Conservation (phyloP, 2,329 filamentous ascomycete genomes). For the Aspergillus ustus region DNA sequence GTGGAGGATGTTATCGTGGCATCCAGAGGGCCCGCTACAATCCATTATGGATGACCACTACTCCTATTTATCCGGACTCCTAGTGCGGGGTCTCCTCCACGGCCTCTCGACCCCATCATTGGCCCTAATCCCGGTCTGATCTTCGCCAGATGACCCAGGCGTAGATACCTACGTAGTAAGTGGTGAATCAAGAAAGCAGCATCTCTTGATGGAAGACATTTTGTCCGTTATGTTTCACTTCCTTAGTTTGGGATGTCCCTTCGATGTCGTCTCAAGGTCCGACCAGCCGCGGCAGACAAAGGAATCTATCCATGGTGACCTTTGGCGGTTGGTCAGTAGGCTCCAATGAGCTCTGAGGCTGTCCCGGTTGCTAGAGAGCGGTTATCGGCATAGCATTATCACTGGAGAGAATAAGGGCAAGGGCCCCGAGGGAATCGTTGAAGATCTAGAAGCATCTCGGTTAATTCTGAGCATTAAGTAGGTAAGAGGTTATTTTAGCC, state of each 20-base stretch:
- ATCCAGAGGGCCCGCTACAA: conserved; percentile 15
- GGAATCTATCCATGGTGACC: not conserved
- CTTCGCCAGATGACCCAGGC: not conserved
- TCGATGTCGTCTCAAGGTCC: not conserved
- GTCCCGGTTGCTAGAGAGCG: not conserved
- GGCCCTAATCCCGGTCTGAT: conserved; percentile 5
- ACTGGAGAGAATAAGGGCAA: not conserved
- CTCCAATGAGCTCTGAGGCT: not conserved
- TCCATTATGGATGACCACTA: not conserved
- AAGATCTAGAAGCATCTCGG: conserved; percentile 12
- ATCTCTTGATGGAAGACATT: not conserved
- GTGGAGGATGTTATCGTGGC: conserved; percentile 13
- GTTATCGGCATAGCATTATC: not conserved
- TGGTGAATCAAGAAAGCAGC: not conserved
- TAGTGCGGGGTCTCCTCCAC: conserved; percentile 12
- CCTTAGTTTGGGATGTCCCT: not conserved
- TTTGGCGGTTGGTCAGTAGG: not conserved
- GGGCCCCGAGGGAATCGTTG: not conserved
- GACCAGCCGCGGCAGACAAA: not conserved
- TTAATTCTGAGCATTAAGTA: conserved; percentile 4
- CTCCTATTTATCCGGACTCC: conserved; percentile 20
- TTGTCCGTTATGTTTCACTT: not conserved
- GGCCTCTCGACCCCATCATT: conserved; percentile 4
- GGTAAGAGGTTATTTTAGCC: conserved; percentile 20
- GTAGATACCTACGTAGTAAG: not conserved